These are phyloP conservation scores for Fusarium multiceps DNA, from an alignment of 2,329 filamentous ascomycete species.

Conservation along the genomic window DNA sequence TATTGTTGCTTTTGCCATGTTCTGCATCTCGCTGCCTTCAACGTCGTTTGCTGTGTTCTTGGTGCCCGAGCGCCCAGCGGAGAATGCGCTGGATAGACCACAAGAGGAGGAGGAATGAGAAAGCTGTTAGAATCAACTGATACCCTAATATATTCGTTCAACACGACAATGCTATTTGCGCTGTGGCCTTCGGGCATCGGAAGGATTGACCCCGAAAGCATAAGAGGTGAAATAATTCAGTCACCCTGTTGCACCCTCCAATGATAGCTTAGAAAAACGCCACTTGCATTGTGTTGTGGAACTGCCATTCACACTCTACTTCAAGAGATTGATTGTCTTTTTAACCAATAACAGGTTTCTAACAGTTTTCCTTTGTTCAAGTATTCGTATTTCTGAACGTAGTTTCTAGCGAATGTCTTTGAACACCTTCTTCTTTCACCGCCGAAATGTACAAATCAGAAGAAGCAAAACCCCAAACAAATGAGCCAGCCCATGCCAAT, in stretches of 20 bases:
- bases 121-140: background rate
- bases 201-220: background rate
- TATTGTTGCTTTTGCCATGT: constrained; percentile 61
- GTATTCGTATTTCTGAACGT: background rate
- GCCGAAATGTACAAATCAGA: background rate
- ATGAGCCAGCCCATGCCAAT: background rate
- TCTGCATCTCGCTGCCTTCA: constrained; percentile 54
- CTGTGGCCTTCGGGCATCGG: background rate
- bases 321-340: too few relatives aligned
- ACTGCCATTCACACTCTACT: background rate
- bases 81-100: constrained; percentile 19
- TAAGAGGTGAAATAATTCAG: background rate
- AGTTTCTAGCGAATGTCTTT: background rate
- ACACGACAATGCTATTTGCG: background rate
- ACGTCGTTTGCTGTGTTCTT: constrained; percentile 52
- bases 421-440: background rate
- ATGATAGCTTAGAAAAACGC: background rate
- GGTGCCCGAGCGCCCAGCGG: constrained; percentile 49
- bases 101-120: background rate
- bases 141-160: background rate
- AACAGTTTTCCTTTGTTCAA: background rate
- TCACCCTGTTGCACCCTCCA: background rate
- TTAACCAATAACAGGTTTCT: background rate
- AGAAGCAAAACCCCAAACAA: background rate
- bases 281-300: constrained; percentile 15